Base-by-base conservation (phyloP, 345 rosid genomes). In the Diplotaxis tenuifolia region DNA sequence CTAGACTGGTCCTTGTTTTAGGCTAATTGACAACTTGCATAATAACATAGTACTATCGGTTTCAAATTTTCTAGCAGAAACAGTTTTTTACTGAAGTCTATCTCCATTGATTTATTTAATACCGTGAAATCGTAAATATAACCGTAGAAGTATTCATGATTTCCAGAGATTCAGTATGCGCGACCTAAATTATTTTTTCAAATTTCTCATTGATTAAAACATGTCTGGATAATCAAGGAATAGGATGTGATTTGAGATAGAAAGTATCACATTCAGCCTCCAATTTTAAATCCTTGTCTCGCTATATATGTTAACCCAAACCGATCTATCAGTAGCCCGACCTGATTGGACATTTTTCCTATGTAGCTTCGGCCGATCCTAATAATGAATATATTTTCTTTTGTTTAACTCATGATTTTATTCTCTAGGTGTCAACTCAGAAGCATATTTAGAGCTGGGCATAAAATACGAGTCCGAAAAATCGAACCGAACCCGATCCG, bases 301-400 rank as follows among this genome's bases (percentile, higher is more conserved):
- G 53, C 80, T 70, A 63, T 64, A 64, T 45, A 55, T 70, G 80
- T 45, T 70, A 63, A 64, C 71, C 53, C 16, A 68, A 70, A 70
- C 71, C 71, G 61, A 71, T 55, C 67, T 62, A 68, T 61, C 73
- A 61, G 74, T 75, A 68, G 78, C 69, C 69, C 73, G 78, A 75
- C 78, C 69, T 68, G 74, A 69, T 76, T 69, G 52, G 79, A 76
- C 79, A 75, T 67, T 73, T 38, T 59, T 50, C 25, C 61, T 21
- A 9, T 25, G 50, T 55, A 62, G 70, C 65, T 76, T 62, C 65
- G 18, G 65, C 60, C 70, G 34, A 68, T 68, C 74, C 78, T 68
- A 59, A 47, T 67, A 4, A 21, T 36, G 19, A 20, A 15, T 47
- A 22, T 58, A 12, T 40, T 64, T 28, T 23, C 42, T 65, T 58